Conservation (phyloP, 345 rosid species). For the Murraya paniculata region DNA sequence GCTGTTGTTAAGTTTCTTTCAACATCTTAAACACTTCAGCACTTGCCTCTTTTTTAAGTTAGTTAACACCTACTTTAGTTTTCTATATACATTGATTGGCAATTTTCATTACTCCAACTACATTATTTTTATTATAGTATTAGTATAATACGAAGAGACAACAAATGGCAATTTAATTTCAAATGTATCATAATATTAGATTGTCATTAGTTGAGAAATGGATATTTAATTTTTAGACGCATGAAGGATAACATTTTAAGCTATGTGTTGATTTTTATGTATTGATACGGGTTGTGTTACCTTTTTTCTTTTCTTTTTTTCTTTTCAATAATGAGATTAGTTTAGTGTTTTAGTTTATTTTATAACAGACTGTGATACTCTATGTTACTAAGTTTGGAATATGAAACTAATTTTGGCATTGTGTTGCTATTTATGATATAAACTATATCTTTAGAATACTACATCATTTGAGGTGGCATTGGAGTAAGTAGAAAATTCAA, state of each 20-base stretch:
- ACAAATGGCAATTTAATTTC: not conserved
- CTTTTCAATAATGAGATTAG: too few relatives aligned
- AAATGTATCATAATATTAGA: not conserved
- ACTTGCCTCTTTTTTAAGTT: not conserved
- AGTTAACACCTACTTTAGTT: not conserved
- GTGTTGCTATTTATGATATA: too few relatives aligned
- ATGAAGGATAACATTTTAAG: not conserved
- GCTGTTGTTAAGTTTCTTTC: constrained; percentile 9
- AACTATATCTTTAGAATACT: too few relatives aligned
- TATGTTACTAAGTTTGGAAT: too few relatives aligned
- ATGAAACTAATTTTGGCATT: too few relatives aligned
- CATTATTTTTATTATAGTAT: not conserved
- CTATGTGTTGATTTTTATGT: not conserved
- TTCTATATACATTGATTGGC: not conserved
- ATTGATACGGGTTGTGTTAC: not conserved
- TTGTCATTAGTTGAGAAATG: not conserved
- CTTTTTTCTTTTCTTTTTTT: too few relatives aligned
- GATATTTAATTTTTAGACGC: not conserved
- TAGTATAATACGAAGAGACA: not conserved
- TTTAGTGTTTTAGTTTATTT: too few relatives aligned
- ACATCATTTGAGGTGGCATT: too few relatives aligned
- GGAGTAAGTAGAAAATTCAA: too few relatives aligned
- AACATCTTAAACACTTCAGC: constrained; percentile 7
- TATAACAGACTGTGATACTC: too few relatives aligned
- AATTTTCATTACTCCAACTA: not conserved